phyloP scores from a whole-genome alignment of 2,329 filamentous ascomycete species.

The Arthrobotrys iridis region DNA sequence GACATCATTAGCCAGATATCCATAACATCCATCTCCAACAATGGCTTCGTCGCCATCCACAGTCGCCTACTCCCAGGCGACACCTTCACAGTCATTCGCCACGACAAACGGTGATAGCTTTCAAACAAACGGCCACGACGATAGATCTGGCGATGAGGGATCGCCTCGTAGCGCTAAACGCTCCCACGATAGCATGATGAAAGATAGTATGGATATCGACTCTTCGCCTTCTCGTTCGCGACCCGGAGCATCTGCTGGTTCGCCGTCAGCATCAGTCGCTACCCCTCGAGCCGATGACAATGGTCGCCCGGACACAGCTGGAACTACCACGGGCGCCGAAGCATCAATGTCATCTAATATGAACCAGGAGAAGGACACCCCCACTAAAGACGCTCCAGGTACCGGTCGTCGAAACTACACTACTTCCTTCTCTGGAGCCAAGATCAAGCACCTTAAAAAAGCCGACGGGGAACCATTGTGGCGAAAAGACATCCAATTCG shows the following conservation, averaged over 20 bases:
- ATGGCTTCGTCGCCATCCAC: conserved; percentile 50
- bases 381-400: conserved; percentile 38
- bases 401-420: conserved; percentile 50
- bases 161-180: conserved; percentile 46
- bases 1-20: conserved; percentile 21
- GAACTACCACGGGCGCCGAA: conserved; percentile 11
- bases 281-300: conserved; percentile 38
- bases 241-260: conserved; percentile 13
- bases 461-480: conserved; percentile 87
- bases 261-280: conserved; percentile 23
- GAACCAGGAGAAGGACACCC: conserved; percentile 39
- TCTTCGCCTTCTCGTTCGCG: conserved; percentile 21
- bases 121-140: conserved; percentile 38
- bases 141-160: conserved; percentile 34
- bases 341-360: conserved; percentile 13
- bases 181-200: conserved; percentile 53
- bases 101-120: conserved; percentile 47
- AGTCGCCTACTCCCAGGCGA: conserved; percentile 40
- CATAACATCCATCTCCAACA: not conserved
- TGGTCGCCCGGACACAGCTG: conserved; percentile 14
- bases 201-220: conserved; percentile 48
- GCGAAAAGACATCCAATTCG: conserved; percentile 87
- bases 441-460: conserved; percentile 86
- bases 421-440: conserved; percentile 61
- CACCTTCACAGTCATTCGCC: conserved; percentile 44